Evolutionary conservation across 2,329 filamentous ascomycete genomes (phyloP), one percentile per base, ranked within the genome.

Genomic region (Calonectria ilicicola): DNA sequence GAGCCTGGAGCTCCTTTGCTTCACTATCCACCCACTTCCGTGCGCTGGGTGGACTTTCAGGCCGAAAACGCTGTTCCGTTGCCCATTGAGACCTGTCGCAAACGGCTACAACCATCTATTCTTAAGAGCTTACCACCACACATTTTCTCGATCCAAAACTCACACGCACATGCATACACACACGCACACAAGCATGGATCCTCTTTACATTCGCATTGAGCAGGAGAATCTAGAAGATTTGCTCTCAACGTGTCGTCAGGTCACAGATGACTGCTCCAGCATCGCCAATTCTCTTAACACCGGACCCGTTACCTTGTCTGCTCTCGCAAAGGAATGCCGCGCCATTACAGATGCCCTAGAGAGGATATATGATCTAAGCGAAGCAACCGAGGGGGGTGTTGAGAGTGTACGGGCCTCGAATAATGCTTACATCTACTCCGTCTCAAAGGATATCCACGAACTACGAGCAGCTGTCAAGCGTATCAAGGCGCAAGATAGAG

Each of bases 241-340:
- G 32, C 79, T 80, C 42, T 72, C 76, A 32, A 74, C 76, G 49
- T 80, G 78, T 70, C 72, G 73, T n/a, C 78, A 78, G 44, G 74
- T 80, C 32, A 74, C 78, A n/a, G 70, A 75, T 15, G 78, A 80
- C 47, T 80, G 76, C 72, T 76, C 65, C 58, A 70, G 69, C 62
- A 73, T 80, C 40, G 77, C 78, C 63, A 80, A 79, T 51, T 79
- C 74, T 49, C 77, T 80, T 38, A 80, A 80, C 51, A 80, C 78
- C 19, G 78, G 76, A n/a, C 78, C 78, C 9, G 78, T 80, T 47
- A 75, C 70, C 40, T 69, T 80, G 40, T 76, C 78, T 32, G 68
- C 76, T 8, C 75, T 80, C 27, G 73, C 76, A 35, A 80, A 80
- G 58, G 78, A 80, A 63, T 78, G 76, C 56, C 71, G 76, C 21